A percentile compares a stretch with the other conserved stretches of the same genome.
Evolutionary conservation across 495 filamentous ascomycete species (phyloP).

Genomic region (Evansstolkia leycettana): DNA sequence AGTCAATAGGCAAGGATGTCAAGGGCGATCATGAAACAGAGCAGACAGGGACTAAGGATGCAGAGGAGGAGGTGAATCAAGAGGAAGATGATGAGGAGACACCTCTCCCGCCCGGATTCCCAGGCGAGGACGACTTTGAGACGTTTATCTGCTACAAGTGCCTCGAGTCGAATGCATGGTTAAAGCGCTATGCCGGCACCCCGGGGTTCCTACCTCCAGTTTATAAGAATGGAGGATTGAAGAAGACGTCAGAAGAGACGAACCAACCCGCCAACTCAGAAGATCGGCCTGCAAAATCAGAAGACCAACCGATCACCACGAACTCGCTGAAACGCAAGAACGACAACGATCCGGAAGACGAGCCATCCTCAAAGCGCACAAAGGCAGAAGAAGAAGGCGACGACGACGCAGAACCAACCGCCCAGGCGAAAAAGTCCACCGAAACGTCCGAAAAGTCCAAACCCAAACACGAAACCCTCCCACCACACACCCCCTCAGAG

Average conservation of each 20-base stretch:
- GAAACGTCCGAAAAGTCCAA: slow-evolving; percentile 20
- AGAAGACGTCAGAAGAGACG: slow-evolving; percentile 3
- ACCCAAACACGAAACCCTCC: slow-evolving; percentile 33
- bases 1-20: slow-evolving; percentile 8
- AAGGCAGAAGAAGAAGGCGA: slow-evolving; percentile 32
- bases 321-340: slow-evolving; percentile 65
- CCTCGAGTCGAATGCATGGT: slow-evolving; percentile 78
- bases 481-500: slow-evolving; percentile 31
- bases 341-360: slow-evolving; percentile 41
- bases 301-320: slow-evolving; percentile 8
- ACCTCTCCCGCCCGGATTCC: slow-evolving; percentile 72
- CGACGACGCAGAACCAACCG: slow-evolving; percentile 10
- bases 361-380: slow-evolving; percentile 42
- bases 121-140: slow-evolving; percentile 77
- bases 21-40: slow-evolving; percentile 7
- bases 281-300: slow-evolving; percentile 1
- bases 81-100: slow-evolving; percentile 37
- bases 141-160: slow-evolving; percentile 92
- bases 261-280: slow-evolving; percentile 1
- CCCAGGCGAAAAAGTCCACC: slow-evolving; percentile 1
- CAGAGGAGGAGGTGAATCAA: slow-evolving; percentile 30
- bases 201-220: slow-evolving; percentile 71
- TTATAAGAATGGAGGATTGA: slow-evolving; percentile 22
- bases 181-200: slow-evolving; percentile 79
- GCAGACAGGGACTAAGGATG: slow-evolving; percentile 8